Percentiles rank a stretch among this genome's conserved stretches.
Conservation (phyloP, 2,329 filamentous ascomycete species). For the Zasmidium cellare region DNA sequence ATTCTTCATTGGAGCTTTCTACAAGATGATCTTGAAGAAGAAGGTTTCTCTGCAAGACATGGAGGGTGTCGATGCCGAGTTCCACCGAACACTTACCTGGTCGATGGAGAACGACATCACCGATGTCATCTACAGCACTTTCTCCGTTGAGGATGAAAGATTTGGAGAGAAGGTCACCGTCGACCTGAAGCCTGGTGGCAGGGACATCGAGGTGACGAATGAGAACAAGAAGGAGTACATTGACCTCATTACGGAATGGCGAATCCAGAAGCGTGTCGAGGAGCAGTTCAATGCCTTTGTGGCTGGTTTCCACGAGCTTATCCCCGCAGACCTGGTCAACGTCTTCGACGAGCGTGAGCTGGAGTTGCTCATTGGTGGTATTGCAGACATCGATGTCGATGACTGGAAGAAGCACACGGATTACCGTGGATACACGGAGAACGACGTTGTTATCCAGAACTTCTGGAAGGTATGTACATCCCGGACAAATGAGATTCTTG, state of each 20-base stretch:
- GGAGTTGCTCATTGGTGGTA: slow-evolving; percentile 94
- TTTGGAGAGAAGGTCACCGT: slow-evolving; percentile 94
- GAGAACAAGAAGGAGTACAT: slow-evolving; percentile 99
- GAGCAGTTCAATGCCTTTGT: slow-evolving; percentile 99
- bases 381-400: slow-evolving; percentile 98
- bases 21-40: slow-evolving; percentile 99
- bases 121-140: slow-evolving; percentile 90
- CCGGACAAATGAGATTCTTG: neutral
- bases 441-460: slow-evolving; percentile 93
- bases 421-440: slow-evolving; percentile 97
- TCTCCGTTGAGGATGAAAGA: slow-evolving; percentile 94
- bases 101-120: slow-evolving; percentile 98
- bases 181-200: slow-evolving; percentile 85
- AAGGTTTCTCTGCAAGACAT: slow-evolving; percentile 89
- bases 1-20: slow-evolving; percentile 98
- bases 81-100: slow-evolving; percentile 95
- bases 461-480: slow-evolving; percentile 76
- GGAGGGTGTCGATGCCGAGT: slow-evolving; percentile 98
- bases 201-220: slow-evolving; percentile 93
- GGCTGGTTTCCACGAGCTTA: slow-evolving; percentile 94
- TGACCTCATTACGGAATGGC: slow-evolving; percentile 98
- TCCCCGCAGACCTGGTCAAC: slow-evolving; percentile 93
- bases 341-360: slow-evolving; percentile 98
- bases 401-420: slow-evolving; percentile 99
- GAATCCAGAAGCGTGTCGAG: slow-evolving; percentile 96